Evolutionary conservation across 1,284 basidiomycete genomes (phyloP).

Genomic region (Melanopsichium pennsylvanicum): DNA sequence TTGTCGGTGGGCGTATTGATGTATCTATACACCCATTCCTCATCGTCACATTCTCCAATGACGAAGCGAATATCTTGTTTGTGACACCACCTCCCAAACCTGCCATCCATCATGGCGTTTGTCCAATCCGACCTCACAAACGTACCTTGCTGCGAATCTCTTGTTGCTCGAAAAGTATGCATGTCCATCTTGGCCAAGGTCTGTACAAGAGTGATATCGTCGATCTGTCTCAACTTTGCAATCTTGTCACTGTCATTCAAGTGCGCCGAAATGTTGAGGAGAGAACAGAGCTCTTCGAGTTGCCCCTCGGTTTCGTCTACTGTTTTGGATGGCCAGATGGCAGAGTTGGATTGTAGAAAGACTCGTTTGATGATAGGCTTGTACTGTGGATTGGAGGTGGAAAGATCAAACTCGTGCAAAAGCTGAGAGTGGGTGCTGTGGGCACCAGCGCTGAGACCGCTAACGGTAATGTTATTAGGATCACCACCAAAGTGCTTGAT

Average conservation of each 20-base stretch:
- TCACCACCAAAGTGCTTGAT: slow-evolving; percentile 61
- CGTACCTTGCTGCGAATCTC: slow-evolving; percentile 11
- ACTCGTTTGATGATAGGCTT: slow-evolving; percentile 31
- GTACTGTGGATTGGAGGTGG: slow-evolving; percentile 10
- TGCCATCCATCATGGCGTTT: slow-evolving; percentile 33
- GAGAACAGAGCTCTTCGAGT: slow-evolving; percentile 26
- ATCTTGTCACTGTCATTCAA: slow-evolving; percentile 25
- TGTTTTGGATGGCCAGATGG: slow-evolving; percentile 35
- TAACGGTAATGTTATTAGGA: slow-evolving; percentile 58
- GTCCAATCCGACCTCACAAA: slow-evolving; percentile 44
- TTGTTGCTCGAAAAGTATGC: slow-evolving; percentile 46
- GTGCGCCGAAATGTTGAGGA: slow-evolving; percentile 6
- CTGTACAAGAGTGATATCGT: slow-evolving; percentile 13
- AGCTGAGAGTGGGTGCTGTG: slow-evolving; percentile 63
- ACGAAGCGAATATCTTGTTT: slow-evolving; percentile 18
- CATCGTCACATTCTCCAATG: slow-evolving; percentile 41
- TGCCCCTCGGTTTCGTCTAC: slow-evolving; percentile 33
- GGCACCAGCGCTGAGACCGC: slow-evolving; percentile 64
- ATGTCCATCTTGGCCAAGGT: slow-evolving; percentile 28
- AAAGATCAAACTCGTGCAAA: slow-evolving; percentile 55
- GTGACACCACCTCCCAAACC: slow-evolving; percentile 36
- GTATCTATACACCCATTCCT: slow-evolving; percentile 42
- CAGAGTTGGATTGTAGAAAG: slow-evolving; percentile 45
- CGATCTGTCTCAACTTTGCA: slow-evolving; percentile 16
- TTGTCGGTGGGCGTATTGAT: slow-evolving; percentile 34